A percentile compares a stretch with the other conserved stretches of the same genome.
Evolutionary conservation across 208 protist species (phyloP).

Genomic region (Naegleria fowleri): DNA sequence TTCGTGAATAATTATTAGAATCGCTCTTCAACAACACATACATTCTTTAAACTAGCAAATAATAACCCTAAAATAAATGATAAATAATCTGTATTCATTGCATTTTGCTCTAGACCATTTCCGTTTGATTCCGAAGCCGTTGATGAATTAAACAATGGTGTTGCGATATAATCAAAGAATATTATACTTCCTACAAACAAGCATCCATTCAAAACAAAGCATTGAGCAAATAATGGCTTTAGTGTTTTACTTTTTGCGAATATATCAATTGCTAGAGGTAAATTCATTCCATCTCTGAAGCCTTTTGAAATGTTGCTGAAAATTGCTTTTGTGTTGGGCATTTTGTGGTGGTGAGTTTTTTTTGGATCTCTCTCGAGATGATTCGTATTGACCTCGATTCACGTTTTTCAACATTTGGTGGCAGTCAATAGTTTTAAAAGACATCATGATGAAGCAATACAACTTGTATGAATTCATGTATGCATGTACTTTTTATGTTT

Average conservation of each 20-base stretch:
- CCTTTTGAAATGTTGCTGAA: not conserved
- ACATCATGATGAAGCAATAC: too few species aligned
- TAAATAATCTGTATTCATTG: not conserved
- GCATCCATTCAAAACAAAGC: slow-evolving; percentile 8
- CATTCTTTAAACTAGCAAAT: not conserved
- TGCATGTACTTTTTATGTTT: too few species aligned
- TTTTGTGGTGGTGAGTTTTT: not conserved
- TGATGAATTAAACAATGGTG: not conserved
- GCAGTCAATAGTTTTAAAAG: too few species aligned
- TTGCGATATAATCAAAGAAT: not conserved
- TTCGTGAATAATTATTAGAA: too few species aligned
- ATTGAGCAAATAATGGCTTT: not conserved
- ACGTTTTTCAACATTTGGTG: too few species aligned
- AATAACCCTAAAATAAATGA: not conserved
- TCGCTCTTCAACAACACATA: not conserved
- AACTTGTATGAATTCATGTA: too few species aligned
- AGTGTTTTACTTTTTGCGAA: not conserved
- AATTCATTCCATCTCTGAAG: not conserved
- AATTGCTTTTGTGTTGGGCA: not conserved
- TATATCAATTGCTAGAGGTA: not conserved
- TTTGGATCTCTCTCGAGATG: not conserved
- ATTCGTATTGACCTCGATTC: not conserved
- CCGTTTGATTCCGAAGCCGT: not conserved
- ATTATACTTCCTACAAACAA: slow-evolving; percentile 22
- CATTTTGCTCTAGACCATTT: not conserved